Conservation (phyloP, 2,329 filamentous ascomycete species). For the Helotiales sp. region DNA sequence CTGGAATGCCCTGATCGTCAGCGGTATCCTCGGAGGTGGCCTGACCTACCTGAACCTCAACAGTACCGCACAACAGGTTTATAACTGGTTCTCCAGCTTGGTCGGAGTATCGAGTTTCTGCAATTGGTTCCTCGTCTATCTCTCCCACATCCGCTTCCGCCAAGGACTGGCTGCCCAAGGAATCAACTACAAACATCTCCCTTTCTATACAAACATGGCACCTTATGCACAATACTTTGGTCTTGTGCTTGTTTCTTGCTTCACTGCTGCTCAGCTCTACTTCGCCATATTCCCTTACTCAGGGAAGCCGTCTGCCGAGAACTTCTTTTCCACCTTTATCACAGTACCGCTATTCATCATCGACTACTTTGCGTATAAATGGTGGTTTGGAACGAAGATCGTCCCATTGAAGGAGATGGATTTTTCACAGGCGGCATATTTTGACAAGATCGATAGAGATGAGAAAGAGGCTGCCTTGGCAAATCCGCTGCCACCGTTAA, state of each 20-base stretch:
- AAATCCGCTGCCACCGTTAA: slow-evolving; percentile 3
- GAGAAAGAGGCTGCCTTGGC: neutral
- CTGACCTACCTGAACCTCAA: slow-evolving; percentile 56
- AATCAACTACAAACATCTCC: slow-evolving; percentile 45
- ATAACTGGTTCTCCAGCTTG: slow-evolving; percentile 65
- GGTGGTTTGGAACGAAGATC: slow-evolving; percentile 12
- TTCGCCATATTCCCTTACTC: slow-evolving; percentile 9
- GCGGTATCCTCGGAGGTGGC: slow-evolving; percentile 47
- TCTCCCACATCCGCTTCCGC: slow-evolving; percentile 64
- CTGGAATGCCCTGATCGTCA: slow-evolving; percentile 49
- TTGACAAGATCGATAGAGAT: slow-evolving; percentile 7
- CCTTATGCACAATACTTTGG: slow-evolving; percentile 66
- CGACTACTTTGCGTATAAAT: slow-evolving; percentile 10
- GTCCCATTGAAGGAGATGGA: slow-evolving; percentile 9
- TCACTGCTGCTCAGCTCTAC: slow-evolving; percentile 54
- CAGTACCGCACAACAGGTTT: slow-evolving; percentile 44
- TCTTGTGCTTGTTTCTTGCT: slow-evolving; percentile 61
- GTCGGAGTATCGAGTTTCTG: slow-evolving; percentile 69
- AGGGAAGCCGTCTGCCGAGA: slow-evolving; percentile 7
- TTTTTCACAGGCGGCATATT: slow-evolving; percentile 6
- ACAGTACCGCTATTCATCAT: slow-evolving; percentile 8
- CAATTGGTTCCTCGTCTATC: slow-evolving; percentile 67
- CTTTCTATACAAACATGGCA: slow-evolving; percentile 48
- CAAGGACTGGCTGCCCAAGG: slow-evolving; percentile 58
- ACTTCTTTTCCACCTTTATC: slow-evolving; percentile 13